Percentiles rank a stretch among this genome's conserved stretches.
phyloP scores from a whole-genome alignment of 1,139 yeast genomes.

The Suhomyces bolitotheri region DNA sequence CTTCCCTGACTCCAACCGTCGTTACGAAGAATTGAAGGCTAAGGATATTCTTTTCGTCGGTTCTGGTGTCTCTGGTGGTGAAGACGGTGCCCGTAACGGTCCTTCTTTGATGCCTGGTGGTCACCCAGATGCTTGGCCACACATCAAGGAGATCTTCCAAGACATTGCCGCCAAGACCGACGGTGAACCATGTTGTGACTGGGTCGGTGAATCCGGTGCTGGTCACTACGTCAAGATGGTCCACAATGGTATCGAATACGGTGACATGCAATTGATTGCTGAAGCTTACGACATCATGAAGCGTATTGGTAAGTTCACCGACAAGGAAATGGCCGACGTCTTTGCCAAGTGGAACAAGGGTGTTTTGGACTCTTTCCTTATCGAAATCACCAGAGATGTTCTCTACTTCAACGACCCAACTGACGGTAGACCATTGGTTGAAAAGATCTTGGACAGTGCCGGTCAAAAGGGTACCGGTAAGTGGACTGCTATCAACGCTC shows the following conservation, averaged over 20 bases:
- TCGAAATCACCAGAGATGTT: constrained; percentile 96
- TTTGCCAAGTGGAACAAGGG: constrained; percentile 95
- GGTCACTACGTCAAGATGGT: constrained; percentile 99
- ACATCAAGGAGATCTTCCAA: constrained; percentile 95
- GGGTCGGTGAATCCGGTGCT: constrained; percentile 99
- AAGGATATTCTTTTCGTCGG: constrained; percentile 95
- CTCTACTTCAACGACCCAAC: constrained; percentile 80
- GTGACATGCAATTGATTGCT: constrained; percentile 99
- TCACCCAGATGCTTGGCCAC: constrained; percentile 97
- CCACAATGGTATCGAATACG: constrained; percentile 99
- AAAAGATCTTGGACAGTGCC: constrained; percentile 94
- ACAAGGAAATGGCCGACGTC: constrained; percentile 92
- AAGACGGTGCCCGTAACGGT: constrained; percentile 99
- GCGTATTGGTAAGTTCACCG: constrained; percentile 87
- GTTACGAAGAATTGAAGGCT: constrained; percentile 82
- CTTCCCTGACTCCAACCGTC: constrained; percentile 98
- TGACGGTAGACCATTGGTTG: constrained; percentile 91
- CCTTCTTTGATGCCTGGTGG: constrained; percentile 99
- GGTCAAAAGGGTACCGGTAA: constrained; percentile 99
- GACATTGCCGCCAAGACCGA: constrained; percentile 93
- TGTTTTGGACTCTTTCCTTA: constrained; percentile 93
- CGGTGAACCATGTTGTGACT: constrained; percentile 99
- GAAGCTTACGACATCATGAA: constrained; percentile 97
- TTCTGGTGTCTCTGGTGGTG: constrained; percentile 99
- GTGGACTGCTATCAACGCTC: constrained; percentile 98